phyloP scores from a whole-genome alignment of 257 asterid species.

The Primulina eburnea region DNA sequence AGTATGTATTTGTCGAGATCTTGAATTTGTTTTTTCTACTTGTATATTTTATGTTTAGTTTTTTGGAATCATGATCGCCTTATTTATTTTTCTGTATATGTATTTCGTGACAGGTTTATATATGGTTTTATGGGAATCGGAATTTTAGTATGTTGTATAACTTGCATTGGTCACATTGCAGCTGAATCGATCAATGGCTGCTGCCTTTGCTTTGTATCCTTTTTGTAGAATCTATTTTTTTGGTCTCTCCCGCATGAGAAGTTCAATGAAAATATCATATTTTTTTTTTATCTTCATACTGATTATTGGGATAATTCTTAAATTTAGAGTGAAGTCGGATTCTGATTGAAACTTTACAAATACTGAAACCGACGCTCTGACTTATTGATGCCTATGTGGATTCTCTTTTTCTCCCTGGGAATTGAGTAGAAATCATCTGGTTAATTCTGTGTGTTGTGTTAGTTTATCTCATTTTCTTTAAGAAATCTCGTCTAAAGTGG shows the following conservation, averaged over 20 bases:
- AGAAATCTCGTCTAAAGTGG: too few relatives aligned
- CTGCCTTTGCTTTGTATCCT: slow-evolving; percentile 95
- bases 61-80: not conserved
- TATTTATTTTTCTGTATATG: not conserved
- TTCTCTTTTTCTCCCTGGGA: not conserved
- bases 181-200: slow-evolving; percentile 86
- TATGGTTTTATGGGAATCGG: slow-evolving; percentile 75
- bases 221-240: not conserved
- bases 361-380: not conserved
- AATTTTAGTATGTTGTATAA: slow-evolving; percentile 50
- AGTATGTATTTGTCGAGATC: too few relatives aligned
- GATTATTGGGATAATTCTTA: not conserved
- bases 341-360: not conserved
- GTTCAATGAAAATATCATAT: not conserved
- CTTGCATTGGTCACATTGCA: slow-evolving; percentile 69
- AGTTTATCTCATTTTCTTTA: too few relatives aligned
- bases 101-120: slow-evolving; percentile 60
- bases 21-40: not conserved
- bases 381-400: not conserved
- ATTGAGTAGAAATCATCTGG: too few relatives aligned
- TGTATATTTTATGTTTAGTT: not conserved
- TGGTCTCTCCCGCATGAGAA: slow-evolving; percentile 5
- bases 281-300: not conserved
- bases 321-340: not conserved
- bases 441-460: too few relatives aligned